A percentile compares a stretch with the other conserved stretches of the same genome.
phyloP scores from a whole-genome alignment of 106 monocot genomes.

The Dendrobium catenatum region DNA sequence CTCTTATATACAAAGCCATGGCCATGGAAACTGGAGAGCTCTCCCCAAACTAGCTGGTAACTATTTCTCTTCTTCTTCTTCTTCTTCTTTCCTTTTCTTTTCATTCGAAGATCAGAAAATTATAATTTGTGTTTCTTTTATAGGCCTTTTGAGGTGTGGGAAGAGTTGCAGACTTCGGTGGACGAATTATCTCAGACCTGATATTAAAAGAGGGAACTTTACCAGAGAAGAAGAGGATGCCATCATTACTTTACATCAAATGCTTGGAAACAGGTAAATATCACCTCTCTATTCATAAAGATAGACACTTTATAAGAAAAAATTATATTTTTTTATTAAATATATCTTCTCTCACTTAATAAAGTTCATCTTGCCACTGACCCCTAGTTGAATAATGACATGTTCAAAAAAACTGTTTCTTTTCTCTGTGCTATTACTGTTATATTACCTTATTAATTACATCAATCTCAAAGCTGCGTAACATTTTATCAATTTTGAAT shows the following conservation, averaged over 20 bases:
- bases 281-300: neutral
- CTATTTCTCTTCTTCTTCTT: neutral
- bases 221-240: constrained; percentile 50
- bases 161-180: constrained; percentile 69
- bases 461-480: too few relatives aligned
- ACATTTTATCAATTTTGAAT: too few relatives aligned
- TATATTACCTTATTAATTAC: too few relatives aligned
- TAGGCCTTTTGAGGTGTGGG: constrained; percentile 61
- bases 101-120: neutral
- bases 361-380: neutral
- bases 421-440: too few relatives aligned
- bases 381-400: neutral
- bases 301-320: too few relatives aligned
- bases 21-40: constrained; percentile 50
- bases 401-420: too few relatives aligned
- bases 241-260: constrained; percentile 41
- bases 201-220: constrained; percentile 71
- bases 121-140: neutral
- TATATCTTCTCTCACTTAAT: too few relatives aligned
- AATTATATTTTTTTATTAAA: too few relatives aligned
- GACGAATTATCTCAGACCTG: constrained; percentile 66
- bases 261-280: constrained; percentile 49
- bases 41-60: constrained; percentile 52
- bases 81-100: neutral
- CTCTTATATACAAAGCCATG: constrained; percentile 28